Evolutionary conservation across 805 yeast genomes (phyloP).

Genomic region (Candida patagonica): DNA sequence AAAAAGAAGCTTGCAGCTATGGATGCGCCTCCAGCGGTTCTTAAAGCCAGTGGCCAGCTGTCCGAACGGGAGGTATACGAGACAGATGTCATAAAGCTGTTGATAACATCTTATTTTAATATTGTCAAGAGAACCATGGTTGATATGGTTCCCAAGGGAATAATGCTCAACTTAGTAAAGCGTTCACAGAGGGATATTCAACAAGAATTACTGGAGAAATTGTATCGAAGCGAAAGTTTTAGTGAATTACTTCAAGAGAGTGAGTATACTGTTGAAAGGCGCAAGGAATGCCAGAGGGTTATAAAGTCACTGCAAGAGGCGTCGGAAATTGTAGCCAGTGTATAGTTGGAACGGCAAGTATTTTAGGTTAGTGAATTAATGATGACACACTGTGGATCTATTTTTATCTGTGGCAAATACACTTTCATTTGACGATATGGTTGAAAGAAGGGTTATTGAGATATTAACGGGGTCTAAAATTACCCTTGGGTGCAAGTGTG

Average conservation of each 20-base stretch:
- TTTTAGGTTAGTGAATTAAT: no score
- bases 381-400: no score
- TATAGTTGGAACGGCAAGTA: no score
- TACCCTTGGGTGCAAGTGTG: no score
- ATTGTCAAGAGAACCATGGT: slow-evolving; percentile 91
- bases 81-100: slow-evolving; percentile 88
- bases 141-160: slow-evolving; percentile 89
- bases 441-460: no score
- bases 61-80: slow-evolving; percentile 92
- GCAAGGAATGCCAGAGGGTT: slow-evolving; percentile 93
- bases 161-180: slow-evolving; percentile 83
- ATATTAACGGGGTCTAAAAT: no score
- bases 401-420: no score
- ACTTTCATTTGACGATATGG: no score
- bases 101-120: slow-evolving; percentile 80
- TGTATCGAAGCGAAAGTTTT: slow-evolving; percentile 65
- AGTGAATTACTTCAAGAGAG: slow-evolving; percentile 75
- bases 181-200: slow-evolving; percentile 80
- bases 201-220: slow-evolving; percentile 77
- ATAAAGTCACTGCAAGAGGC: slow-evolving; percentile 87
- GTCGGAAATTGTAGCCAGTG: slow-evolving; percentile 68
- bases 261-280: slow-evolving; percentile 83
- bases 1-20: slow-evolving; percentile 86
- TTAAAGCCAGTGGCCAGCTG: slow-evolving; percentile 86
- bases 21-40: slow-evolving; percentile 94